Percentiles rank a stretch among this genome's conserved stretches.
Evolutionary conservation across 73 alveolate genomes (phyloP).

Genomic region (Paramecium pentaurelia): DNA sequence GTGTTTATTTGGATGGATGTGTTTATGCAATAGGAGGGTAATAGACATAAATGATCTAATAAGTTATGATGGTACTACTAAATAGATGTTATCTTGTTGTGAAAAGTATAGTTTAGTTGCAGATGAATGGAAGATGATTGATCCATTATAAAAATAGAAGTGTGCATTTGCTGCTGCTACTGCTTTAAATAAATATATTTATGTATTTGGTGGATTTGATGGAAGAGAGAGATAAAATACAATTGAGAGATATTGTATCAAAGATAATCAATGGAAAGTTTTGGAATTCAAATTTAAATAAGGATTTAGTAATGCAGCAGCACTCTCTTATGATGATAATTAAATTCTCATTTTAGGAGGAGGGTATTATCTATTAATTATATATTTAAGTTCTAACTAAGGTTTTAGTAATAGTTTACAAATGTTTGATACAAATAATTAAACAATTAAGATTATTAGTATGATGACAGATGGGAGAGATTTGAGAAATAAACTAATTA

Average conservation of each 20-base stretch:
- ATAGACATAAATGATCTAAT: neutral
- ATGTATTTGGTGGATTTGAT: slow-evolving; percentile 86
- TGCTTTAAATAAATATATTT: slow-evolving; percentile 70
- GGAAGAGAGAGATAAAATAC: slow-evolving; percentile 79
- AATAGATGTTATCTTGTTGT: slow-evolving; percentile 69
- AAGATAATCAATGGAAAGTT: slow-evolving; percentile 64
- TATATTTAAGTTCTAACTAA: slow-evolving; percentile 53
- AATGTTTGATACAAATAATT: slow-evolving; percentile 66
- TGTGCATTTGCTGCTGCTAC: slow-evolving; percentile 85
- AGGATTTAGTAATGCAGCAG: slow-evolving; percentile 80
- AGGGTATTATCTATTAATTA: slow-evolving; percentile 46
- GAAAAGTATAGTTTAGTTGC: slow-evolving; percentile 60
- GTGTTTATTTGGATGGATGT: slow-evolving; percentile 65
- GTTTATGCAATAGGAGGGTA: slow-evolving; percentile 84
- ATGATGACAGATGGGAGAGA: slow-evolving; percentile 88
- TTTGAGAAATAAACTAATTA: slow-evolving; percentile 76
- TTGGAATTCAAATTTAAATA: slow-evolving; percentile 62
- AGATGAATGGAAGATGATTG: slow-evolving; percentile 71
- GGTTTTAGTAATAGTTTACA: slow-evolving; percentile 77
- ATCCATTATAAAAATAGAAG: slow-evolving; percentile 71
- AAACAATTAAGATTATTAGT: slow-evolving; percentile 66
- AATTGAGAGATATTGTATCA: slow-evolving; percentile 72
- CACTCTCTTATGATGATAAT: slow-evolving; percentile 71
- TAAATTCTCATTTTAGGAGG: slow-evolving; percentile 83
- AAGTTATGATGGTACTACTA: slow-evolving; percentile 73